Evolutionary conservation across 768 basidiomycete species (phyloP).

Genomic region (Xanthoconium purpureum): DNA sequence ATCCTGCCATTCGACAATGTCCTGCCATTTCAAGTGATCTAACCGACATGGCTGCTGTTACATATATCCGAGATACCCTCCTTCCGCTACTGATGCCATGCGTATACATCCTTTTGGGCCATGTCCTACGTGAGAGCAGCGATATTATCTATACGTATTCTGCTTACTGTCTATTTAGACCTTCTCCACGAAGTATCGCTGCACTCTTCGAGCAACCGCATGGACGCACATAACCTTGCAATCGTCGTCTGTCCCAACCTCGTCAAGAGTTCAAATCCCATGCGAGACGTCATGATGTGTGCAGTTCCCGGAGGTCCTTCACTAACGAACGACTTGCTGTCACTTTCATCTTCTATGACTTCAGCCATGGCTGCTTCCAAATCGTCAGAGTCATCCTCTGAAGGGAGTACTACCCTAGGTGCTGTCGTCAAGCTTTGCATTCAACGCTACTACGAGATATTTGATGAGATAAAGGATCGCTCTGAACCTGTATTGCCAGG

Average conservation of each 20-base stretch:
- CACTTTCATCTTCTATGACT: slow-evolving; percentile 14
- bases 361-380: slow-evolving; percentile 17
- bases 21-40: slow-evolving; percentile 53
- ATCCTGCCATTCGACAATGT: slow-evolving; percentile 64
- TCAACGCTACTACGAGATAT: slow-evolving; percentile 79
- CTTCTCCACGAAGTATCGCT: slow-evolving; percentile 77
- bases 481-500: slow-evolving; percentile 49
- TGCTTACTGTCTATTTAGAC: slow-evolving; percentile 41
- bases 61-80: slow-evolving; percentile 66
- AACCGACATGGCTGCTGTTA: slow-evolving; percentile 53
- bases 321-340: slow-evolving; percentile 29
- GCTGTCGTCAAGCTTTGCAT: slow-evolving; percentile 74
- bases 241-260: slow-evolving; percentile 80
- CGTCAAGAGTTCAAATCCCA: slow-evolving; percentile 62
- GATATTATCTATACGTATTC: neutral
- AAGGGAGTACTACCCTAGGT: slow-evolving; percentile 65
- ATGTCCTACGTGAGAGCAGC: slow-evolving; percentile 54
- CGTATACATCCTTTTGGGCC: slow-evolving; percentile 68
- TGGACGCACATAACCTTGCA: slow-evolving; percentile 83
- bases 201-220: slow-evolving; percentile 62
- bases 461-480: slow-evolving; percentile 76
- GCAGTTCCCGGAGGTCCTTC: slow-evolving; percentile 51
- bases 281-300: slow-evolving; percentile 74
- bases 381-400: slow-evolving; percentile 31
- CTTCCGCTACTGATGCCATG: slow-evolving; percentile 69